Conservation (phyloP, 176 grass and related monocot genomes). For the Carex littledalei region DNA sequence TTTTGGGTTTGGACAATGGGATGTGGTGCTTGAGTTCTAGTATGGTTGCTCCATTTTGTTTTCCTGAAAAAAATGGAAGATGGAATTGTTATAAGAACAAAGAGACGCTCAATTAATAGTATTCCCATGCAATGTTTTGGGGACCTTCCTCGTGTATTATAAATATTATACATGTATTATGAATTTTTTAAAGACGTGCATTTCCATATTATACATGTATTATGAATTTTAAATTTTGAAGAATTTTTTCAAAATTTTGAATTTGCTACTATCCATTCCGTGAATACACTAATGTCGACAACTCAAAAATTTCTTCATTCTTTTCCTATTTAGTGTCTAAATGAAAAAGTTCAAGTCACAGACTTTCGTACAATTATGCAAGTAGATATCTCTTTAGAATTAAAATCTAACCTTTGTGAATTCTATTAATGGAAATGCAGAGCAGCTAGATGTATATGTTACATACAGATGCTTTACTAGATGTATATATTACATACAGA, state of each 20-base stretch:
- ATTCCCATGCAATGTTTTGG: not conserved
- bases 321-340: not conserved
- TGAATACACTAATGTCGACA: not conserved
- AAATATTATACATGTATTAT: no score
- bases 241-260: not conserved
- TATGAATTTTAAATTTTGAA: not conserved
- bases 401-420: not conserved
- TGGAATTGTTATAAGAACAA: not conserved
- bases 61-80: slow-evolving; percentile 21
- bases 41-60: slow-evolving; percentile 5
- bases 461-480: not conserved
- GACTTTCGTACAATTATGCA: not conserved
- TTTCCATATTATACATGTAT: not conserved
- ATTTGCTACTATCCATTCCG: not conserved
- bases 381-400: not conserved
- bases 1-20: not conserved
- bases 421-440: not conserved
- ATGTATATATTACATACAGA: not conserved
- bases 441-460: not conserved
- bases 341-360: not conserved
- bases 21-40: slow-evolving; percentile 58
- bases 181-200: not conserved
- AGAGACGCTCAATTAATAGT: not conserved
- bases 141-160: no score
- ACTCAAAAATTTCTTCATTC: not conserved